These are phyloP conservation scores for Leishmania amazonensis DNA, from an alignment of 208 protist genomes.

Conservation along the genomic window DNA sequence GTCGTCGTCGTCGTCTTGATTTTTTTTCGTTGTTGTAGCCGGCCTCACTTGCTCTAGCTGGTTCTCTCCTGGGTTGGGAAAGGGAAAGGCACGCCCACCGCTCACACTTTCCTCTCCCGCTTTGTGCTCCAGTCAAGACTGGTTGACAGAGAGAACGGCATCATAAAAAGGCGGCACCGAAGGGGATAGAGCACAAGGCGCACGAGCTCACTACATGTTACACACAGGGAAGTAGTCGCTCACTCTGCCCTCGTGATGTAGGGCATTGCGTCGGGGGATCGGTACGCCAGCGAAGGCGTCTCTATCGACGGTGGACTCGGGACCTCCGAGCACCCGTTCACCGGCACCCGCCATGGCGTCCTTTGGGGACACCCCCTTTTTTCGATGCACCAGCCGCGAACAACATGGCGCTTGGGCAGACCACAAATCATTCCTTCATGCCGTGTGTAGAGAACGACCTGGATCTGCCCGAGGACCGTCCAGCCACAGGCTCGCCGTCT, in stretches of 20 bases:
- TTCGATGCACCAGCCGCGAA: slow-evolving; percentile 13
- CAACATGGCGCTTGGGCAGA: neutral
- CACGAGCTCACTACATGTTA: neutral
- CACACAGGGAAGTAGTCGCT: neutral
- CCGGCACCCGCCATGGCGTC: neutral
- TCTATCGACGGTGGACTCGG: neutral
- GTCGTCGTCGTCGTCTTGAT: too few relatives aligned
- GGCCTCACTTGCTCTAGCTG: neutral
- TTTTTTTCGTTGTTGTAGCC: too few relatives aligned
- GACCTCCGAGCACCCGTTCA: neutral
- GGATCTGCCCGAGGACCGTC: neutral
- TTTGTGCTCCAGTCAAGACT: neutral
- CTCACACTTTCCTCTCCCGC: neutral
- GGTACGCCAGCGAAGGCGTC: neutral
- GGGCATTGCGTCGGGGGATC: neutral
- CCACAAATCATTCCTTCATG: neutral
- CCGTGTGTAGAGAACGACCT: neutral
- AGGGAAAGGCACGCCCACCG: neutral
- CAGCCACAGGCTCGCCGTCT: neutral
- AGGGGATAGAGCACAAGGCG: neutral
- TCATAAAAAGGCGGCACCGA: neutral
- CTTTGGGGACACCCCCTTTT: slow-evolving; percentile 9
- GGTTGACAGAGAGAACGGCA: too few relatives aligned
- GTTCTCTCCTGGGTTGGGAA: neutral
- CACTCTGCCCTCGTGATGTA: neutral